Evolutionary conservation across 1,284 basidiomycete species (phyloP), one percentile per base, ranked within the genome.

Genomic region (Lentinula novae-zelandiae): DNA sequence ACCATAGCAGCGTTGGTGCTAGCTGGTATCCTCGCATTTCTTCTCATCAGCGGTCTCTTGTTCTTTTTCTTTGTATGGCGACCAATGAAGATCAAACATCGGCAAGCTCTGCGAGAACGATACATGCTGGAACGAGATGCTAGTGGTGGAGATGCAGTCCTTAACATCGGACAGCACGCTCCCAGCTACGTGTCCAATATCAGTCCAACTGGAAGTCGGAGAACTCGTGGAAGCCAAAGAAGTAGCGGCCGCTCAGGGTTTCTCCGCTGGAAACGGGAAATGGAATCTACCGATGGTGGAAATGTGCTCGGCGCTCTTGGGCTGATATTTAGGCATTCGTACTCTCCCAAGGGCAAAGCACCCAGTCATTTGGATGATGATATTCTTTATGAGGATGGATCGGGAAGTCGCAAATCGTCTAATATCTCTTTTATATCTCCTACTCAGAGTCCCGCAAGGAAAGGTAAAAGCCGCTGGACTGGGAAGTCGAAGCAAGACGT

Each of bases 1-100:
- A 83, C 85, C 0, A 82, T 87, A 58, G 87, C 86, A 33, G 88
- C 85, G 0, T 75, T 87, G 33, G 79, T 77, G 8, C 75, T 90
- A 2, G 84, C 81, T 5, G 76, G 78, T 27, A 70, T 83, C 20
- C 74, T 89, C 8, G 76, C 78, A 15, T 75, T 84, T 65, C 58
- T 87, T 22, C 63, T 82, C 9, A 60, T 80, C 53, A 68, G 77
- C 38, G 71, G 76, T 39, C 51, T 70, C 1, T 71, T 82, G 22
- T 77, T 78, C 62, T 78, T 73, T 60, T 75, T 78, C 59, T 69
- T 78, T 56, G 66, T 79, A 49, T 72, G 77, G 59, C 78, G 82
- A 36, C 82, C 82, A 38, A 79, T 78, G 15, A 67, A 68, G 62
- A 71, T 72, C 36, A 67, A 71, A 33, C 64, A 62, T 50, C 64